Base-by-base conservation (phyloP, 208 protist genomes). In the Porcisia hertigi region DNA sequence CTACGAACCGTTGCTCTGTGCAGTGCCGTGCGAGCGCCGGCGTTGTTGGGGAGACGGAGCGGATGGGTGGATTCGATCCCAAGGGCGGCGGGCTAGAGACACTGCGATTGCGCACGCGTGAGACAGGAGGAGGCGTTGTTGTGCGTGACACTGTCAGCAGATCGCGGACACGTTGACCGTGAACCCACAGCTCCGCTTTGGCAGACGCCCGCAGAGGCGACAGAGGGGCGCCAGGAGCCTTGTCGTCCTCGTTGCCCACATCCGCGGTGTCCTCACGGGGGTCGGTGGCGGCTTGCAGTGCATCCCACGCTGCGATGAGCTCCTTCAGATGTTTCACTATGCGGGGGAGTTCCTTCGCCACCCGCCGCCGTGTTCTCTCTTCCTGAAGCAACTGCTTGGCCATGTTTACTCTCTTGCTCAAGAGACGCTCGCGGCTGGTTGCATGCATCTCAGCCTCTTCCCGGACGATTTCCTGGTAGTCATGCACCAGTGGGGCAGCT, bases 331-430 rank as follows among this genome's bases (percentile, higher is more conserved):
- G 79, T 23, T 71, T 78, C 62, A 87, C 64, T n/a, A 93, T 82
- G 62, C 76, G 75, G 6, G 92, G 92, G 43, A 96, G 70, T 65
- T 92, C 89, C 75, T 85, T 88, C 41, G 83, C 85, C 57, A 91
- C 83, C 34, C 88, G 89, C 30, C 83, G 78, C 11, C 92, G 87
- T 36, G 82, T 76, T 60, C 80, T 87, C 74, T 96, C 89, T 67
- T 96, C 92, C 60, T 92, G 84, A 34, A 96, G 83, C 1, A 96
- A 78, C 66, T 93, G 86, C 74, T 94, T 91, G 47, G 92, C 92
- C 92, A 96, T 96, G 84, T 96, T 96, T 36, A 93, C 77, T 60
- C 88, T 90, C 70, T 91, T 90, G 66, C 84, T 93, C 18, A 96
- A 73, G 41, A 96, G 86, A 2, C 92, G 89, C 74, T 94, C 92